Evolutionary conservation across 2,329 filamentous ascomycete genomes (phyloP), one percentile per base, ranked within the genome.

Genomic region (Bisporella sp.): DNA sequence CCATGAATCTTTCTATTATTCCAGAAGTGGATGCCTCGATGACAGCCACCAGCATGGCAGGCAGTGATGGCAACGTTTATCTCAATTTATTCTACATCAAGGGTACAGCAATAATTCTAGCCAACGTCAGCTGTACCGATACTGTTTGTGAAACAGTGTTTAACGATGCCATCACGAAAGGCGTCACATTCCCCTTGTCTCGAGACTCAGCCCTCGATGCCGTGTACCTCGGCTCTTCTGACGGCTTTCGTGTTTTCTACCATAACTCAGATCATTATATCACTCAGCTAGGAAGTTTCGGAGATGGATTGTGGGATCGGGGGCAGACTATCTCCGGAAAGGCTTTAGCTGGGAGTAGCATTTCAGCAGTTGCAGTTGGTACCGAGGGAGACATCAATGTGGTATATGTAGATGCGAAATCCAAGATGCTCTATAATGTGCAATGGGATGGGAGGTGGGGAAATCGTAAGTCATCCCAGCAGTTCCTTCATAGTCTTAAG

Each of bases 51-150:
- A 50, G 45, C 21, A 48, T 49, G 33, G 29, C 44, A 8, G 49
- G 52, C 11, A 46, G 7, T 11, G 46, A 54, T 33, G 33, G 41
- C 8, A 41, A 44, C 6, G 28, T 49, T 28, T 51, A 51, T 40
- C 30, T 54, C 28, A 49, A 49, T 29, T 21, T 54, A 13, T 54
- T 54, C 32, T 54, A 51, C 46, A 45, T 54, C 29, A 41, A 54
- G 29, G 43, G 45, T n/a, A 9, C 28, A 31, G 29, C 47, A 6
- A 54, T 54, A 8, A 31, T 51, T 6, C 35, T 44, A 3, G 52
- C 52, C n/a, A 54, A 54, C 31, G n/a, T 54, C 39, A 51, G 31
- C 39, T 54, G 52, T 33, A 5, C 12, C 32, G 4, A 4, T 8
- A 44, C 29, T 49, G 46, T 5, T 29, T 31, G 6, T 21, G 21